Percentiles rank a stretch among this genome's conserved stretches.
phyloP scores from a whole-genome alignment of 352 stramenopile species.

The Elongisporangium anandrum region DNA sequence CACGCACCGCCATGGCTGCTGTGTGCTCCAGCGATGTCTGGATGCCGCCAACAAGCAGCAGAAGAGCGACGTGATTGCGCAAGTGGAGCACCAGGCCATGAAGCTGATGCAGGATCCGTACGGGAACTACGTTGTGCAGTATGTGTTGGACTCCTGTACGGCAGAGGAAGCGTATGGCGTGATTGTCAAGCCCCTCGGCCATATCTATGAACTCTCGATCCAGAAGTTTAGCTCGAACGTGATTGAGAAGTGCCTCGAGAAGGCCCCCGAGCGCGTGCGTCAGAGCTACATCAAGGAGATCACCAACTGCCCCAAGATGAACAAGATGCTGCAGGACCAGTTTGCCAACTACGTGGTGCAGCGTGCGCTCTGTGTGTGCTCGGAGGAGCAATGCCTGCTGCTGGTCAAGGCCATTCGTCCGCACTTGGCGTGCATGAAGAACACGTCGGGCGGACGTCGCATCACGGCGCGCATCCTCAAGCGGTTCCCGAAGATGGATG shows the following conservation, averaged over 20 bases:
- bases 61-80: slow-evolving; percentile 86
- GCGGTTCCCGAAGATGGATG: slow-evolving; percentile 94
- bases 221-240: slow-evolving; percentile 99
- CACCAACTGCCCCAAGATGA: slow-evolving; percentile 77
- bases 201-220: slow-evolving; percentile 94
- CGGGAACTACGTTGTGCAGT: slow-evolving; percentile 92
- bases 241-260: slow-evolving; percentile 98
- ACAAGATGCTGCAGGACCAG: slow-evolving; percentile 96
- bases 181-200: slow-evolving; percentile 84
- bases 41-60: slow-evolving; percentile 89
- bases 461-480: slow-evolving; percentile 96
- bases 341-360: slow-evolving; percentile 99
- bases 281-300: slow-evolving; percentile 78
- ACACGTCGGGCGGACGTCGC: slow-evolving; percentile 91
- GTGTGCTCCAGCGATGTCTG: slow-evolving; percentile 96
- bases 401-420: slow-evolving; percentile 96
- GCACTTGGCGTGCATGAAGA: slow-evolving; percentile 93
- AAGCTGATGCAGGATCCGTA: slow-evolving; percentile 94
- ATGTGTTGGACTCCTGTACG: slow-evolving; percentile 87
- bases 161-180: slow-evolving; percentile 75
- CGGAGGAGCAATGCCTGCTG: slow-evolving; percentile 90
- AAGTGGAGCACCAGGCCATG: slow-evolving; percentile 95
- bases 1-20: slow-evolving; percentile 96
- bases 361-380: slow-evolving; percentile 93
- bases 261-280: slow-evolving; percentile 76